Evolutionary conservation across 2,329 filamentous ascomycete species (phyloP).

Genomic region (Didymella pinodella): DNA sequence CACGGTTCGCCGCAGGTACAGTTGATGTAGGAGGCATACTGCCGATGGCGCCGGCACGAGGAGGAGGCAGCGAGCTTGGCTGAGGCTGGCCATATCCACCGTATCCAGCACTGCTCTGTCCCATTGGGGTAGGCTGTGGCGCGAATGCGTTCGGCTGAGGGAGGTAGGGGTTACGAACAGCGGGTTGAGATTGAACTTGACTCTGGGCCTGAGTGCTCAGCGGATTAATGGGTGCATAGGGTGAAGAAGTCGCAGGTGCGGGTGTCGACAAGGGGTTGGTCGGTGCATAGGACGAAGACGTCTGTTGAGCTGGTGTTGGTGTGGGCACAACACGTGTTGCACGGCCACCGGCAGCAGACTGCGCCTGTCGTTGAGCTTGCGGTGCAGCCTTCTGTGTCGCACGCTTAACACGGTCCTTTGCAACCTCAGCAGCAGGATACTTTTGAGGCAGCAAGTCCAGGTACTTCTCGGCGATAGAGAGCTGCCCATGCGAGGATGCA

Average conservation of each 20-base stretch:
- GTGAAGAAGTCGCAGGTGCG: slow-evolving; percentile 30
- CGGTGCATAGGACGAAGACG: slow-evolving; percentile 47
- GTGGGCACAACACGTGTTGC: slow-evolving; percentile 49
- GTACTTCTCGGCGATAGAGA: slow-evolving; percentile 88
- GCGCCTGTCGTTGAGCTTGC: slow-evolving; percentile 53
- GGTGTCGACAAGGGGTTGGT: slow-evolving; percentile 35
- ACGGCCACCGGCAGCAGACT: slow-evolving; percentile 40
- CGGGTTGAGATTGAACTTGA: slow-evolving; percentile 28
- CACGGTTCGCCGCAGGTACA: slow-evolving; percentile 70
- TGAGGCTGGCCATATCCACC: slow-evolving; percentile 57
- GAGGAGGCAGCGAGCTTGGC: slow-evolving; percentile 61
- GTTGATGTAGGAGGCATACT: slow-evolving; percentile 67
- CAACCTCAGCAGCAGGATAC: slow-evolving; percentile 87
- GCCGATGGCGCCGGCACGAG: slow-evolving; percentile 63
- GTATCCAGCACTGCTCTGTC: slow-evolving; percentile 50
- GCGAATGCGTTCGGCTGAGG: slow-evolving; percentile 26
- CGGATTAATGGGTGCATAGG: slow-evolving; percentile 39
- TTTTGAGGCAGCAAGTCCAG: slow-evolving; percentile 82
- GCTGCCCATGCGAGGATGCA: slow-evolving; percentile 85
- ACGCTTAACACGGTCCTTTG: slow-evolving; percentile 82
- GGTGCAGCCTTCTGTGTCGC: slow-evolving; percentile 73
- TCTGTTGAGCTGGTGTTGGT: slow-evolving; percentile 38
- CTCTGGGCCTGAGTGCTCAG: slow-evolving; percentile 41
- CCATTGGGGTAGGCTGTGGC: slow-evolving; percentile 45
- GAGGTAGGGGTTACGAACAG: slow-evolving; percentile 54